Conservation (phyloP, 1,284 basidiomycete genomes). For the Ceratobasidium sp. region DNA sequence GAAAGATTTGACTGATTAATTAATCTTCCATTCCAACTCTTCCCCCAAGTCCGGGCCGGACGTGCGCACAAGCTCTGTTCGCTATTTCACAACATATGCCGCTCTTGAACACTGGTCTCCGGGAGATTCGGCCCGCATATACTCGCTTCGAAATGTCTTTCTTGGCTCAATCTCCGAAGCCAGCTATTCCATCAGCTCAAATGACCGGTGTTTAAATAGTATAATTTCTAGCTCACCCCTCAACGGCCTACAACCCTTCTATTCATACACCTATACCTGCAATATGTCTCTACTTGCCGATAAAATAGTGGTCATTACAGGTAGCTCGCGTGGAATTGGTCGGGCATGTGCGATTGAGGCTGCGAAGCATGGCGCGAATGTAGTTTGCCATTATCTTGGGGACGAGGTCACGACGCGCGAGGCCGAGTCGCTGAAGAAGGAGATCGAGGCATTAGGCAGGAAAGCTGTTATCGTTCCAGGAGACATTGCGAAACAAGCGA, state of each 20-base stretch:
- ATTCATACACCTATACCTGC: too few relatives aligned
- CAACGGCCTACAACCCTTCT: too few relatives aligned
- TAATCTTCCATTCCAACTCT: too few relatives aligned
- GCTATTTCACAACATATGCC: too few relatives aligned
- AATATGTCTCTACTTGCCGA: constrained; percentile 59
- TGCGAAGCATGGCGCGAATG: constrained; percentile 71
- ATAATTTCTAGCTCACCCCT: too few relatives aligned
- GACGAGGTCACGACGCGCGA: constrained; percentile 67
- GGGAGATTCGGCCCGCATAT: constrained; percentile 14
- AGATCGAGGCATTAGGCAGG: constrained; percentile 58
- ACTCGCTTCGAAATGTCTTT: constrained; percentile 27
- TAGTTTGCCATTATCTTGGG: constrained; percentile 78
- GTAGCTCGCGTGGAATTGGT: constrained; percentile 83
- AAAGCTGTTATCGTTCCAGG: constrained; percentile 64
- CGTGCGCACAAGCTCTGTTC: too few relatives aligned
- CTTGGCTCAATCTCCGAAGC: constrained; percentile 34
- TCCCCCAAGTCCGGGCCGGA: too few relatives aligned
- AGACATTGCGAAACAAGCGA: constrained; percentile 72
- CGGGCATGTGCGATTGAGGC: constrained; percentile 74
- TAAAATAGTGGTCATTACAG: constrained; percentile 79
- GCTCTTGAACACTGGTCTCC: too few relatives aligned
- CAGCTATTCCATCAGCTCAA: constrained; percentile 1
- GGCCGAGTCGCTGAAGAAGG: constrained; percentile 59
- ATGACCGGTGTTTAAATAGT: not conserved
- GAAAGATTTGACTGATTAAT: too few relatives aligned